phyloP scores from a whole-genome alignment of 805 yeast species.

The Teunomyces atbi region DNA sequence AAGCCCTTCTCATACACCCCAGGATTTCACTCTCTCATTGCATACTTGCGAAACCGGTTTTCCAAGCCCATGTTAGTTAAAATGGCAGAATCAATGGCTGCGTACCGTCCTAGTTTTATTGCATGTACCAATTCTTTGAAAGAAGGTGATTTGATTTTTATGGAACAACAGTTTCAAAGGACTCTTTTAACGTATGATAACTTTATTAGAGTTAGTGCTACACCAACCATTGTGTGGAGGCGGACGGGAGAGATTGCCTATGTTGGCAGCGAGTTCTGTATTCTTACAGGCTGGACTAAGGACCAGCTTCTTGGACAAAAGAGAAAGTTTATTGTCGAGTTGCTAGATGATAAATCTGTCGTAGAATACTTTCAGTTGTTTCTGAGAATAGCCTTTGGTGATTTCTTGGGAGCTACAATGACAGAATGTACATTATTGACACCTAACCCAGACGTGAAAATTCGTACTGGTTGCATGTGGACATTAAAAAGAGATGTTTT shows the following conservation, averaged over 20 bases:
- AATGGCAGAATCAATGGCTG: conserved; percentile 86
- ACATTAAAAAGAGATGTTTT: conserved; percentile 92
- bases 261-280: conserved; percentile 90
- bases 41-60: conserved; percentile 71
- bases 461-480: conserved; percentile 85
- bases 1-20: conserved; percentile 86
- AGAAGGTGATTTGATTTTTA: conserved; percentile 87
- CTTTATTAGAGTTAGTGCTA: conserved; percentile 79
- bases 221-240: conserved; percentile 95
- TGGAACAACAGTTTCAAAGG: conserved; percentile 95
- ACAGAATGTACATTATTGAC: conserved; percentile 78
- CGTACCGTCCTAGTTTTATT: conserved; percentile 87
- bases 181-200: conserved; percentile 86
- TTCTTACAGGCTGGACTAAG: conserved; percentile 85
- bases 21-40: conserved; percentile 80
- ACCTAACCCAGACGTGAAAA: conserved; percentile 48
- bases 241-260: conserved; percentile 94
- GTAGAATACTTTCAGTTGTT: conserved; percentile 86
- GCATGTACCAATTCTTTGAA: conserved; percentile 87
- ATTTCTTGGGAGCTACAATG: conserved; percentile 83
- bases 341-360: conserved; percentile 84
- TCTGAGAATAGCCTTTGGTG: conserved; percentile 84
- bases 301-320: conserved; percentile 61
- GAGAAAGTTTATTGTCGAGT: conserved; percentile 72
- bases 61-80: conserved; percentile 66